These are phyloP conservation scores for Onygena corvina DNA, from an alignment of 2,329 filamentous ascomycete genomes.

Conservation along the genomic window DNA sequence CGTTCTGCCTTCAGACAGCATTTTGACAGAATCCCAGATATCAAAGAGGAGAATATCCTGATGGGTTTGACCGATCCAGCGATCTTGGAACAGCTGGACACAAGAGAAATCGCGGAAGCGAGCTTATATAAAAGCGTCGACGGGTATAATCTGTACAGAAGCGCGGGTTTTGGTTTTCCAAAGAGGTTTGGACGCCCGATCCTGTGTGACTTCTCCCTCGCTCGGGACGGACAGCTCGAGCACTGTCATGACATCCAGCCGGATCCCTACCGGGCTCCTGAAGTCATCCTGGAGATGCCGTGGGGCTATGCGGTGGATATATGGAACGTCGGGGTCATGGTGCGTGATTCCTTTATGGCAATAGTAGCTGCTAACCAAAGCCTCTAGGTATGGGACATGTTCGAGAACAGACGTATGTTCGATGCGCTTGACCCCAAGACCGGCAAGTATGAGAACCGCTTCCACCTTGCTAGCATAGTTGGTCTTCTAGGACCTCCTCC, in stretches of 20 bases:
- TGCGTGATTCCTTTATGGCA: neutral
- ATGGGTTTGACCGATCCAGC: conserved; percentile 16
- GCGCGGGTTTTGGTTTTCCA: conserved; percentile 18
- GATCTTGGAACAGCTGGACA: conserved; percentile 18
- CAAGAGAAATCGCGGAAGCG: conserved; percentile 17
- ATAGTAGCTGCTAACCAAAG: too few relatives aligned
- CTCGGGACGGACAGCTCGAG: conserved; percentile 17
- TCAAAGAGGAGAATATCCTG: conserved; percentile 26
- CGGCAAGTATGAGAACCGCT: conserved; percentile 12
- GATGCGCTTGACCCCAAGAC: conserved; percentile 9
- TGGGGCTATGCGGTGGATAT: conserved; percentile 17
- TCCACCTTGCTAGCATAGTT: conserved; percentile 38
- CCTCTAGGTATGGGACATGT: conserved; percentile 29
- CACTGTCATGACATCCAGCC: conserved; percentile 28
- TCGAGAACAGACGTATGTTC: conserved; percentile 18
- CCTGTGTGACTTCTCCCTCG: conserved; percentile 19
- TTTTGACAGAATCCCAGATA: conserved; percentile 6
- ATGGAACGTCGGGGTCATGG: conserved; percentile 15
- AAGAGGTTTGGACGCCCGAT: conserved; percentile 18
- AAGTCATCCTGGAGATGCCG: conserved; percentile 18
- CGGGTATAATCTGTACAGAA: conserved; percentile 19
- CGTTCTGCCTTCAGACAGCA: neutral
- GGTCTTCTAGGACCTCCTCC: conserved; percentile 36
- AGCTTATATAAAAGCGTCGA: conserved; percentile 17
- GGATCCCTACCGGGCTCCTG: conserved; percentile 19